phyloP scores from a whole-genome alignment of 129 eudicot species.

The Logfia minima region DNA sequence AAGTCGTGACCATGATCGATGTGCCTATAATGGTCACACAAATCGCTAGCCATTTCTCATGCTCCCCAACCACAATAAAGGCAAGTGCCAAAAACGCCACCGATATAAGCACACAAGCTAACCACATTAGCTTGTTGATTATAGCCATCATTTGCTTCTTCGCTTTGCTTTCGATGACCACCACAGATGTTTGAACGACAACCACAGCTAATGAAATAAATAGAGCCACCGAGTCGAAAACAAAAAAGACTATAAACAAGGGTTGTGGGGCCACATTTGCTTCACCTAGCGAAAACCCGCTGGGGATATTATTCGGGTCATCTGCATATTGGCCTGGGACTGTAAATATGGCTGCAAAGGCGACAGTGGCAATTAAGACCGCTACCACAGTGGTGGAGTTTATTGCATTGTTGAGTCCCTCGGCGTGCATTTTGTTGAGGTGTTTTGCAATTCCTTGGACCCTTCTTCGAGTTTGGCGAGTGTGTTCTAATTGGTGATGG shows the following conservation, averaged over 20 bases:
- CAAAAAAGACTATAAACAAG: slow-evolving; percentile 51
- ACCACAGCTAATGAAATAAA: slow-evolving; percentile 63
- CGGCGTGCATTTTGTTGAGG: slow-evolving; percentile 81
- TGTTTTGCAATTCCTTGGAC: slow-evolving; percentile 90
- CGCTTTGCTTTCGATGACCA: slow-evolving; percentile 58
- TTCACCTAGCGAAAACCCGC: slow-evolving; percentile 66
- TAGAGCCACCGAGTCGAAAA: slow-evolving; percentile 55
- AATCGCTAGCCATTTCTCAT: slow-evolving; percentile 59
- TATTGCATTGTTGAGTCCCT: slow-evolving; percentile 95
- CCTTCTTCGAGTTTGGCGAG: slow-evolving; percentile 77
- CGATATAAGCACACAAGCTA: slow-evolving; percentile 57
- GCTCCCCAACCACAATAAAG: slow-evolving; percentile 57
- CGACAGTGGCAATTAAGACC: slow-evolving; percentile 89
- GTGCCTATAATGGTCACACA: slow-evolving; percentile 57
- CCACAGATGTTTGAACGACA: slow-evolving; percentile 65
- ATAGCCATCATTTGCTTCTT: slow-evolving; percentile 62
- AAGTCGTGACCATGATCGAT: slow-evolving; percentile 54
- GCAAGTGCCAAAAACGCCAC: slow-evolving; percentile 64
- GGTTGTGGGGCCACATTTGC: slow-evolving; percentile 72
- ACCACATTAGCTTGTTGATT: slow-evolving; percentile 69
- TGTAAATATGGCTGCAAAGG: slow-evolving; percentile 91
- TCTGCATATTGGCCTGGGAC: slow-evolving; percentile 93
- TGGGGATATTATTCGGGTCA: slow-evolving; percentile 55
- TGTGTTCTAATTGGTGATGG: slow-evolving; percentile 86
- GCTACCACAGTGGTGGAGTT: slow-evolving; percentile 97